These are phyloP conservation scores for Trichoderma sp. DNA, from an alignment of 2,329 filamentous ascomycete species.

Conservation along the genomic window DNA sequence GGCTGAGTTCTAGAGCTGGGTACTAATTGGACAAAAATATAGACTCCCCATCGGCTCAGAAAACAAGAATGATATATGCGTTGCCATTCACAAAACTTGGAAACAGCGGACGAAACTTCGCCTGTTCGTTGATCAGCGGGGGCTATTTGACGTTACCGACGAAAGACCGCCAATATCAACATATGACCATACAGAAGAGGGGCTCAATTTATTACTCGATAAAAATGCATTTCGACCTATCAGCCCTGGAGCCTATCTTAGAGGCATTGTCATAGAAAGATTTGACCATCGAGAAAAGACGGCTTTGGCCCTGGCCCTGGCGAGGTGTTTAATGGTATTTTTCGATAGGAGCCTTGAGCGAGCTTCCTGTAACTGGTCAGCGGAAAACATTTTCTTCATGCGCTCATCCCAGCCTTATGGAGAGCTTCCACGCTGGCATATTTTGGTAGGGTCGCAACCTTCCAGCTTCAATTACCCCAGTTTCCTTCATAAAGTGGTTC, in stretches of 20 bases:
- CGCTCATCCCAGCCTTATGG: neutral
- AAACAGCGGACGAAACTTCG: conserved; percentile 18
- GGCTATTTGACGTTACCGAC: conserved; percentile 21
- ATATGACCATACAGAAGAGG: conserved; percentile 11
- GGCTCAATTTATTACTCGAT: conserved; percentile 11
- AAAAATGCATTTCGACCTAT: conserved; percentile 17
- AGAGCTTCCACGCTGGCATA: conserved; percentile 1
- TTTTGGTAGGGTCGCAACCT: neutral
- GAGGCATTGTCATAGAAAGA: conserved; percentile 2
- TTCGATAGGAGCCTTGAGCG: conserved; percentile 21
- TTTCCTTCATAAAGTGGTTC: neutral
- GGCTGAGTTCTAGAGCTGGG: neutral
- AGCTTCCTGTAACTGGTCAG: conserved; percentile 16
- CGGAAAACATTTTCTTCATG: conserved; percentile 18
- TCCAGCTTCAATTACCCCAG: neutral
- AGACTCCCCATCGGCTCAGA: neutral
- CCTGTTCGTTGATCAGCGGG: conserved; percentile 18
- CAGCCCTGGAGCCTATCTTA: conserved; percentile 1
- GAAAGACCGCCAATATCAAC: conserved; percentile 16
- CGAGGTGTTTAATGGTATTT: conserved; percentile 20
- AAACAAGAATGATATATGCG: conserved; percentile 17
- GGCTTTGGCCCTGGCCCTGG: conserved; percentile 12
- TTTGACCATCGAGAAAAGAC: conserved; percentile 20
- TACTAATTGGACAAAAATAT: neutral
- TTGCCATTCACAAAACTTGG: conserved; percentile 8